phyloP scores from a whole-genome alignment of 768 basidiomycete species.

The Pleurotus djamor region DNA sequence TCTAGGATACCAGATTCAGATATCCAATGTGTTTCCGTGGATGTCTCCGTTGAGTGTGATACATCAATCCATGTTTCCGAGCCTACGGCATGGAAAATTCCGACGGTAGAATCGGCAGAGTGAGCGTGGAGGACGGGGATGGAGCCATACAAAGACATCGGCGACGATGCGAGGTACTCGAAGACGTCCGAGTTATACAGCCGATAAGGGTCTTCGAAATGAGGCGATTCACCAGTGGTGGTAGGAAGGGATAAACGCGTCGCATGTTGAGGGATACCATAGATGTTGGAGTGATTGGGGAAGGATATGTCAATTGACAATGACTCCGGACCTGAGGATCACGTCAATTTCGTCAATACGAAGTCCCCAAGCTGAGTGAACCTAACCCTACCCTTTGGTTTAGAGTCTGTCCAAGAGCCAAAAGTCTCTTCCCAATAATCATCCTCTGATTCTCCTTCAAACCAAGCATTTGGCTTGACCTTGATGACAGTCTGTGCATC shows the following conservation, averaged over 20 bases:
- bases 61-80: conserved; percentile 98
- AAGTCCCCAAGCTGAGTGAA: background rate
- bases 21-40: conserved; percentile 93
- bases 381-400: conserved; percentile 79
- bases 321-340: conserved; percentile 87
- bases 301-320: conserved; percentile 91
- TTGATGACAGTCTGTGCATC: conserved; percentile 54
- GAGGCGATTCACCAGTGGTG: conserved; percentile 75
- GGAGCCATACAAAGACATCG: conserved; percentile 85
- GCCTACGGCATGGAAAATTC: conserved; percentile 80
- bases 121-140: conserved; percentile 96
- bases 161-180: conserved; percentile 83
- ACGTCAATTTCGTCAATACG: background rate
- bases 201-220: conserved; percentile 89
- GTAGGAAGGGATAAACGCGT: conserved; percentile 86
- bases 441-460: conserved; percentile 84
- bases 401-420: conserved; percentile 84
- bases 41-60: conserved; percentile 59
- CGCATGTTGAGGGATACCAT: conserved; percentile 97
- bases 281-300: conserved; percentile 88
- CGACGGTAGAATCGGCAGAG: conserved; percentile 83
- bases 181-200: conserved; percentile 96
- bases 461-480: conserved; percentile 66
- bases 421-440: conserved; percentile 91
- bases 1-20: conserved; percentile 97